These are phyloP conservation scores for Stentor coeruleus DNA, from an alignment of 73 alveolate species.

Conservation along the genomic window DNA sequence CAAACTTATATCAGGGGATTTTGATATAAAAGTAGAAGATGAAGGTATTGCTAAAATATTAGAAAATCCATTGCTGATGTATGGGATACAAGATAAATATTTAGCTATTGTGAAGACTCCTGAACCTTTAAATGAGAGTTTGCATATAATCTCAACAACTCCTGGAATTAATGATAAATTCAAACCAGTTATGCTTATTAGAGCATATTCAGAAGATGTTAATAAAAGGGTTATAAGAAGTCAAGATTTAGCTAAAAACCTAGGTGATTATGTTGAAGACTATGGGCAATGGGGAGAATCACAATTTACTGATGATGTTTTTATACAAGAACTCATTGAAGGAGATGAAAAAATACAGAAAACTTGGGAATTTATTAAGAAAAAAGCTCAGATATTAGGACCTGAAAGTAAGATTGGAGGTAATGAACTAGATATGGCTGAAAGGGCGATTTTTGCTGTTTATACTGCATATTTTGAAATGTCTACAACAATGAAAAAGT, in stretches of 20 bases:
- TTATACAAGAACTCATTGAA: slow-evolving; percentile 20
- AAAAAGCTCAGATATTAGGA: background rate
- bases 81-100: slow-evolving; percentile 8
- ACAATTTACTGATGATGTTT: background rate
- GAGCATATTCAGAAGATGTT: slow-evolving; percentile 19
- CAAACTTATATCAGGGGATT: slow-evolving; percentile 14
- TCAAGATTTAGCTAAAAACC: background rate
- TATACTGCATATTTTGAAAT: slow-evolving; percentile 3
- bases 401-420: slow-evolving; percentile 20
- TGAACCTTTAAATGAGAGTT: background rate
- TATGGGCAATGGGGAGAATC: slow-evolving; percentile 9
- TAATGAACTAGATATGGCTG: background rate
- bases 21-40: background rate
- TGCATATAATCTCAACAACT: background rate
- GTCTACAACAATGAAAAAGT: background rate
- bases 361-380: background rate
- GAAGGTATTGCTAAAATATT: background rate
- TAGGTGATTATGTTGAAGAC: slow-evolving; percentile 9
- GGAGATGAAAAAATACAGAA: background rate
- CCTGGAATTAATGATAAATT: slow-evolving; percentile 16
- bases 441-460: slow-evolving; percentile 23
- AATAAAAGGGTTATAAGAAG: background rate
- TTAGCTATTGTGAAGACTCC: slow-evolving; percentile 1
- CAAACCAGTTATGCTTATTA: background rate
- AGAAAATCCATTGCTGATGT: slow-evolving; percentile 8